Percentiles rank a stretch among this genome's conserved stretches.
These are phyloP conservation scores for Bremia lactucae DNA, from an alignment of 352 stramenopile species.

Conservation along the genomic window DNA sequence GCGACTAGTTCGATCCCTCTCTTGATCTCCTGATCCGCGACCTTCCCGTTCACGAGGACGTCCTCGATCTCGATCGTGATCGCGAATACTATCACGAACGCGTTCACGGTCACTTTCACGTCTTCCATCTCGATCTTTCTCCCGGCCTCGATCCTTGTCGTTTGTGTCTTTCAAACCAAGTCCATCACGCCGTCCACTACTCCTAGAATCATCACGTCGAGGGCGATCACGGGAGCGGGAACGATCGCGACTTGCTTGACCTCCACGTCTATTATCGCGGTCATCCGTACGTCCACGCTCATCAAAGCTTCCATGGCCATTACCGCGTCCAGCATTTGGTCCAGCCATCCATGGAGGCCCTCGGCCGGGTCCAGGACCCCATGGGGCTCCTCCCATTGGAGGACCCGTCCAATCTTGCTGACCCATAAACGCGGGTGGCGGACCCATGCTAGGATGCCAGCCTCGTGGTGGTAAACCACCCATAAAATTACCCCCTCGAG, in stretches of 20 bases:
- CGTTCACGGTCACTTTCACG: conserved; percentile 11
- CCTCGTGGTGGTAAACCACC: conserved; percentile 32
- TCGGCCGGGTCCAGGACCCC: conserved; percentile 28
- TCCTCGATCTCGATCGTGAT: neutral
- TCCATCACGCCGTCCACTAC: conserved; percentile 17
- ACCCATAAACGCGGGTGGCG: conserved; percentile 31
- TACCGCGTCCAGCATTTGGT: conserved; percentile 23
- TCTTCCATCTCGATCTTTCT: conserved; percentile 14
- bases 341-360: conserved; percentile 48
- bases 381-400: conserved; percentile 30
- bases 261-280: conserved; percentile 16
- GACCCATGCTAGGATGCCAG: conserved; percentile 65
- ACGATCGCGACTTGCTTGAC: conserved; percentile 41
- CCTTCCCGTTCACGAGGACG: conserved; percentile 6
- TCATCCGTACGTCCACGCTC: conserved; percentile 37
- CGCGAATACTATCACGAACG: conserved; percentile 17
- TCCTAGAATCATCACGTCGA: conserved; percentile 17
- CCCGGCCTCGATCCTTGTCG: conserved; percentile 13
- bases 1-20: conserved; percentile 20
- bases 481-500: conserved; percentile 37
- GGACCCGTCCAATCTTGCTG: conserved; percentile 39
- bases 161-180: conserved; percentile 7
- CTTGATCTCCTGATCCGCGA: conserved; percentile 4
- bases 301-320: conserved; percentile 29
- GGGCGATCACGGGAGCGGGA: conserved; percentile 41